Base-by-base conservation (phyloP, 2,329 filamentous ascomycete genomes). In the Proliferodiscus dingleyae region DNA sequence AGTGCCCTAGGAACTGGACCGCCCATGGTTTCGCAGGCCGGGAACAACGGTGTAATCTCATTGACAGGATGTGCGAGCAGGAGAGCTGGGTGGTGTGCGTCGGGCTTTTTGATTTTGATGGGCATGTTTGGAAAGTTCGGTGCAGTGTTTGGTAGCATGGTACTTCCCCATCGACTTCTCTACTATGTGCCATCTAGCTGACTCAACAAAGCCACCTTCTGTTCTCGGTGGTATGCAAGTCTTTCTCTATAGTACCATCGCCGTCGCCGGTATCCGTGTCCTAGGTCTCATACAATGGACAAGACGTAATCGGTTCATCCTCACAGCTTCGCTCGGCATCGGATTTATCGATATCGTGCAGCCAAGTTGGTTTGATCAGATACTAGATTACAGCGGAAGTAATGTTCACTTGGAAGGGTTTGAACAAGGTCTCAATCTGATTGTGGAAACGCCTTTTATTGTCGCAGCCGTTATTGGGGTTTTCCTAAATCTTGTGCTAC, bases 71-170 rank as follows among this genome's bases (percentile, higher is more conserved):
- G 82, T 55, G 82, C 82, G 1, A 85, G 83, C 59, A 73, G 82
- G 42, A 80, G 80, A 39, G 82, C 83, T 3, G 82, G 82, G 1
- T 85, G 82, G 65, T 79, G 74, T 48, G 78, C 75, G 57, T 81
- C 79, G 57, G 75, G 78, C 54, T 85, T 83, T 69, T 69, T 86
- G 16, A 65, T 86, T 24, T 60, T 87, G 47, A 85, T 85, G 78
- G 83, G 82, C 5, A 71, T 86, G 41, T 85, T 86, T 59, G 76
- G 80, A 43, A 86, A 86, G 58, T 86, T 86, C 52, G 81, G 81
- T 2, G 82, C 81, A 0, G 77, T 83, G 0, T 73, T 87, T 4
- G 80, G 84, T 0, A 71, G 80, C 7, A 87, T 87, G 47, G 48
- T 51, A 43, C 16, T 37, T 16, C 21, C 38, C 29, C 39, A 26